phyloP scores from a whole-genome alignment of 2,329 filamentous ascomycete genomes.

The Hyphodiscus sp. region DNA sequence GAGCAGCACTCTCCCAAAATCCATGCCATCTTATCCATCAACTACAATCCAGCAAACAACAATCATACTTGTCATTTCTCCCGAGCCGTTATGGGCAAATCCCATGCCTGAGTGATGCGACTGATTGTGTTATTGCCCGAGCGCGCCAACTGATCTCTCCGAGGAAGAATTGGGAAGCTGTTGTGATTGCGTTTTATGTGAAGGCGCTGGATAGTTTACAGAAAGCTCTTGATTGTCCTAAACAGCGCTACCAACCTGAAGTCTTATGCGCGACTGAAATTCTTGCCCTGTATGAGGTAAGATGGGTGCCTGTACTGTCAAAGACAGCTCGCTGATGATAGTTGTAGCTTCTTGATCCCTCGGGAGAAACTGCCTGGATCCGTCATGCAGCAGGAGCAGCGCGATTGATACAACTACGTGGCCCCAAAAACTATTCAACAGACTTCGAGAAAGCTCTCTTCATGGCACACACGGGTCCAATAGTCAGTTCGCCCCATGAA shows the following conservation, averaged over 20 bases:
- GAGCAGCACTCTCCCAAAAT: constrained; percentile 17
- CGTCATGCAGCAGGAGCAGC: constrained; percentile 30
- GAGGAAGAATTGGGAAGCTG: constrained; percentile 10
- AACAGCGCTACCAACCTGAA: constrained; percentile 17
- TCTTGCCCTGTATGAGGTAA: constrained; percentile 22
- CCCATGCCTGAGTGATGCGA: constrained; percentile 22
- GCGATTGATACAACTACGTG: constrained; percentile 28
- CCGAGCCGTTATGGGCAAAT: constrained; percentile 23
- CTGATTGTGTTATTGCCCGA: constrained; percentile 24
- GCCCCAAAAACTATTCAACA: constrained; percentile 26
- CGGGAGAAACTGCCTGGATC: constrained; percentile 27
- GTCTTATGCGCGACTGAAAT: constrained; percentile 25
- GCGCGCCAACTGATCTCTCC: constrained; percentile 22
- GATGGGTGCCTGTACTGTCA: constrained; percentile 14
- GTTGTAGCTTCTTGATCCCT: constrained; percentile 29
- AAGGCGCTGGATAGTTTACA: constrained; percentile 21
- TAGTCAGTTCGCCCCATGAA: constrained; percentile 14
- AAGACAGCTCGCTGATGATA: constrained; percentile 7
- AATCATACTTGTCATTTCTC: constrained; percentile 25
- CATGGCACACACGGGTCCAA: constrained; percentile 30
- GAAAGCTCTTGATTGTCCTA: constrained; percentile 19
- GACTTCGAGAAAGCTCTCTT: constrained; percentile 34
- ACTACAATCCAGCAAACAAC: constrained; percentile 20
- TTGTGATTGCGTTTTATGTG: constrained; percentile 19
- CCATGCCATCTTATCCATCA: constrained; percentile 21